Percentiles rank a stretch among this genome's conserved stretches.
Conservation (phyloP, 2,329 filamentous ascomycete genomes). For the Aspergillus novoparasiticus region DNA sequence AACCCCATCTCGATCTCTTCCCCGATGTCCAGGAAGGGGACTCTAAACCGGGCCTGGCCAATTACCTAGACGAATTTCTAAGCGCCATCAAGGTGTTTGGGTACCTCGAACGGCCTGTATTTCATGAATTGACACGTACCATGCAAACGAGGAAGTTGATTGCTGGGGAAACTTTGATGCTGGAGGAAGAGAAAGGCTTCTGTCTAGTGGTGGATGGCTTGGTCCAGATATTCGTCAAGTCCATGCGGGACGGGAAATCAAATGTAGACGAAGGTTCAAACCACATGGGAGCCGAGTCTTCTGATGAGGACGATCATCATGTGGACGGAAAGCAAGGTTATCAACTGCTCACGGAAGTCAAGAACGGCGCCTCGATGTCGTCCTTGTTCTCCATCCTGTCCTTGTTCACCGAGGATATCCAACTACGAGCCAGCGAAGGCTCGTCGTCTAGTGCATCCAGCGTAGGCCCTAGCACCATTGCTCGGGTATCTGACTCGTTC, state of each 20-base stretch:
- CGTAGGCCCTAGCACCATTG: constrained; percentile 26
- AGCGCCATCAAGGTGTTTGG: constrained; percentile 99
- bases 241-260: constrained; percentile 56
- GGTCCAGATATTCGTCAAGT: constrained; percentile 98
- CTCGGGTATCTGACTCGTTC: constrained; percentile 40
- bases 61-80: constrained; percentile 95
- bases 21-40: constrained; percentile 89
- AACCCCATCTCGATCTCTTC: constrained; percentile 92
- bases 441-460: constrained; percentile 42
- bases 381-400: constrained; percentile 97
- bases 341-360: constrained; percentile 93
- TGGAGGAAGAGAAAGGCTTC: constrained; percentile 98
- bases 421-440: constrained; percentile 70
- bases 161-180: constrained; percentile 88
- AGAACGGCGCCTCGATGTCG: constrained; percentile 97
- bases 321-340: constrained; percentile 76
- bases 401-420: constrained; percentile 92
- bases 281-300: constrained; percentile 51
- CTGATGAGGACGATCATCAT: constrained; percentile 68
- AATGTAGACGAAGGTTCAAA: constrained; percentile 45
- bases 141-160: constrained; percentile 98
- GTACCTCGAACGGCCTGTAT: constrained; percentile 92
- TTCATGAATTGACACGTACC: constrained; percentile 93
- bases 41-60: constrained; percentile 87
- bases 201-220: constrained; percentile 95